Evolutionary conservation across 176 grass and related monocot species (phyloP).

Genomic region (Melocanna baccifera): DNA sequence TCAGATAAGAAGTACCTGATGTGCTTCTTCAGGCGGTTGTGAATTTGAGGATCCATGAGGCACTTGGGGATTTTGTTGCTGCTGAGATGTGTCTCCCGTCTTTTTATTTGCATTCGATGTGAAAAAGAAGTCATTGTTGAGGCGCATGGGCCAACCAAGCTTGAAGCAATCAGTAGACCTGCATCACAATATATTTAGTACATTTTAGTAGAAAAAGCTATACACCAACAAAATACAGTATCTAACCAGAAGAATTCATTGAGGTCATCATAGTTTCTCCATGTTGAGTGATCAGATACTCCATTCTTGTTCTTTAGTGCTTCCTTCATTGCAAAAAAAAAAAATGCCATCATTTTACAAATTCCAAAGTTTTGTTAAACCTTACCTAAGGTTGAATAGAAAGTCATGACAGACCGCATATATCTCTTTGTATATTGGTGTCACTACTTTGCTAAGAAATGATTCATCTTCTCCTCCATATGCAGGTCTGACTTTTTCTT

Average conservation of each 20-base stretch:
- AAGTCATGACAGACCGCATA: slow-evolving; percentile 48
- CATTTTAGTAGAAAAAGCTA: slow-evolving; percentile 2
- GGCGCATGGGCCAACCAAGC: slow-evolving; percentile 95
- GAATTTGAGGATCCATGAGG: slow-evolving; percentile 34
- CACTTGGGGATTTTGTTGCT: slow-evolving; percentile 26
- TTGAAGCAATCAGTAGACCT: slow-evolving; percentile 95
- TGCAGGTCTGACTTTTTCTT: slow-evolving; percentile 75
- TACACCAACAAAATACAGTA: slow-evolving; percentile 26
- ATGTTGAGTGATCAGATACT: slow-evolving; percentile 81
- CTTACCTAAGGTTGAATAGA: slow-evolving; percentile 26
- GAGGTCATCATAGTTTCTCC: slow-evolving; percentile 98
- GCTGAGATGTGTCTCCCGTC: slow-evolving; percentile 11
- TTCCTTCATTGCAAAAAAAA: slow-evolving; percentile 66
- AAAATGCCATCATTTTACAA: slow-evolving; percentile 27
- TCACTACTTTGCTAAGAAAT: slow-evolving; percentile 80
- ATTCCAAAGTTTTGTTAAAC: slow-evolving; percentile 29
- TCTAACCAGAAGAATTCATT: slow-evolving; percentile 97
- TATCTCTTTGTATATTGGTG: slow-evolving; percentile 76
- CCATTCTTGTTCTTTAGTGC: slow-evolving; percentile 83
- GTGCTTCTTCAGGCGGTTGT: slow-evolving; percentile 16
- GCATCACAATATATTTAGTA: slow-evolving; percentile 22
- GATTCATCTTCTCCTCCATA: slow-evolving; percentile 77
- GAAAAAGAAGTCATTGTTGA: slow-evolving; percentile 75
- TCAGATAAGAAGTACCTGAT: slow-evolving; percentile 32
- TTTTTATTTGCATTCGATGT: slow-evolving; percentile 37